Evolutionary conservation across 164 flowering plant species (phyloP), one percentile per base, ranked within the genome.

Genomic region (Akebia trifoliata): DNA sequence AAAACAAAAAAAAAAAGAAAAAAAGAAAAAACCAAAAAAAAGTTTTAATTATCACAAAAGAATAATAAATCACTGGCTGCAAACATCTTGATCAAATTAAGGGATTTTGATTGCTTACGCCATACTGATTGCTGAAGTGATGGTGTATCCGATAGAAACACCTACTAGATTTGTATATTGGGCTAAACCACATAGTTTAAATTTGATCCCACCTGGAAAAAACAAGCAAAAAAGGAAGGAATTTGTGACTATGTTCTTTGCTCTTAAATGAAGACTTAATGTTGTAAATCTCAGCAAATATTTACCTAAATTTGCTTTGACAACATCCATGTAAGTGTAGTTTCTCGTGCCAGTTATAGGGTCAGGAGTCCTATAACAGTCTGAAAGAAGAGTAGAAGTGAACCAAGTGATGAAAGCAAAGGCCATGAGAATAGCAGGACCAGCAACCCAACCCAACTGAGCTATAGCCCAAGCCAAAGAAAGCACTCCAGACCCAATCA

Each of bases 81-180:
- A n/a, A n/a, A n/a, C n/a, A n/a, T n/a, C n/a, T n/a, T n/a, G n/a
- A n/a, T n/a, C n/a, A n/a, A n/a, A 11, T 0, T 9, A 21, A 30
- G 18, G 31, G 8, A 8, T 31, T 25, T n/a, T 32, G 36, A 12
- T 21, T 47, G 64, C 99, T 84, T 74, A 93, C 99, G 80, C 97
- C 96, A 93, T 86, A 60, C 99, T 93, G 29, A 93, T 90, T 2
- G 97, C 81, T 12, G 97, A 87, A 14, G 99, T 93, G 62, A 93
- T 87, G 22, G 97, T 93, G 80, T 93, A 93, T 43, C 99, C 99
- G 50, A 93, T 74, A 1, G 86, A 68, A n/a, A 81, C 63, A 7
- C 97, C 99, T 0, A 86, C 39, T 0, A 90, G 83, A 60, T 87
- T 87, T 1, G 62, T 77, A 59, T 90, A 90, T 50, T 93, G 97